Evolutionary conservation across 2,329 filamentous ascomycete species (phyloP), one percentile per base, ranked within the genome.

Genomic region (Verticillium zaregamsianum): DNA sequence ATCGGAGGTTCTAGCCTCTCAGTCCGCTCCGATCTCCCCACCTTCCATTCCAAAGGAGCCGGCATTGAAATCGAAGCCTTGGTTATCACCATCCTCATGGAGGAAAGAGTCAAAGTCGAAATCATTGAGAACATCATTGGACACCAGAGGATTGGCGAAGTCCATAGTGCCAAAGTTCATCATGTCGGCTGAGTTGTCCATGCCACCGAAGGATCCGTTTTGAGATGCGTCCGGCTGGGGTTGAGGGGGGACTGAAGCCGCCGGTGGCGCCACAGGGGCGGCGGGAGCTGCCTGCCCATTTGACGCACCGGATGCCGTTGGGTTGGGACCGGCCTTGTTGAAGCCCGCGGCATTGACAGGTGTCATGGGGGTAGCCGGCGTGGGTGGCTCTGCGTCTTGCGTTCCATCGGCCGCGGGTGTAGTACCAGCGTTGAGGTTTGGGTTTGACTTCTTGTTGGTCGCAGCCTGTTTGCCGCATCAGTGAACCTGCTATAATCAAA

Each of bases 31-130:
- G 69, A 89, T 87, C 70, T 86, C 84, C 61, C 80, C 77, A 49
- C 78, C 78, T 63, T 87, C 84, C 76, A 88, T 82, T n/a, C 75
- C 68, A 69, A 86, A 86, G 55, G 74, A 72, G 28, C 76, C 74
- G 17, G 79, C 73, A 64, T 76, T 76, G 68, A 89, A 88, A 73
- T 84, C 83, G 65, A 88, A 89, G 5, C 70, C 72, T 54, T 75
- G 72, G 52, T 77, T 76, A 49, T 79, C 80, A 37, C 74, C 77
- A 56, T 82, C 82, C 63, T 82, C 80, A 65, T 89, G 85, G 8
- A 90, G 76, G 77, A 90, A 90, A 2, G 86, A 88, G 72, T 90
- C 87, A 66, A 90, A 80, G 65, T 90, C 87, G 68, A 90, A 90
- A 66, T 88, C 86, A 67, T 85, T 86, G 57, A 90, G 77, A 39